These are phyloP conservation scores for Talaromyces sp. DNA, from an alignment of 2,329 filamentous ascomycete genomes.

Conservation along the genomic window DNA sequence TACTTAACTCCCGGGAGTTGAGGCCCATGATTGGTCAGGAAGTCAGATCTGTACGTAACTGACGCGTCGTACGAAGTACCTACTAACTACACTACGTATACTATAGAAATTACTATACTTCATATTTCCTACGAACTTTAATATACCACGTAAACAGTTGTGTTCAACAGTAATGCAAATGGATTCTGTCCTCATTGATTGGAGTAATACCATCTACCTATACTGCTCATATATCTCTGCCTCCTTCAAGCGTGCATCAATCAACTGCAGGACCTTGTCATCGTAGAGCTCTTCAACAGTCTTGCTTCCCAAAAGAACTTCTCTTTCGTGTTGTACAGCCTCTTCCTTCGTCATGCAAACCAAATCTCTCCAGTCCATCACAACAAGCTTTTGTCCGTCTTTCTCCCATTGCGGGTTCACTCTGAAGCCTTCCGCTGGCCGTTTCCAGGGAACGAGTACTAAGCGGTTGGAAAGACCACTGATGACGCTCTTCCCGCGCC, in stretches of 20 bases:
- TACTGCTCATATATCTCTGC: slow-evolving; percentile 56
- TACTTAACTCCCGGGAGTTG: too few relatives aligned
- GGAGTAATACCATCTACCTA: slow-evolving; percentile 30
- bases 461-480: slow-evolving; percentile 78
- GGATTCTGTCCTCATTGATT: neutral
- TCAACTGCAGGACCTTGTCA: slow-evolving; percentile 60
- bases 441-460: slow-evolving; percentile 75
- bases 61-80: neutral
- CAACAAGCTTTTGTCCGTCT: slow-evolving; percentile 73
- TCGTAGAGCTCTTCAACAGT: slow-evolving; percentile 71
- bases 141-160: neutral
- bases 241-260: slow-evolving; percentile 66
- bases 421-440: slow-evolving; percentile 58
- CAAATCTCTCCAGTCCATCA: slow-evolving; percentile 65
- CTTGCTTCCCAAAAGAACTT: slow-evolving; percentile 69
- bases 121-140: neutral
- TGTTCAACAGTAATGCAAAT: neutral
- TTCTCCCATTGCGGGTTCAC: slow-evolving; percentile 58
- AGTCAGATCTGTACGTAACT: neutral
- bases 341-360: slow-evolving; percentile 95
- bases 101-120: too few relatives aligned
- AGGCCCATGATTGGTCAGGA: neutral
- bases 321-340: slow-evolving; percentile 71
- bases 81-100: too few relatives aligned
- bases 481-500: slow-evolving; percentile 74